Evolutionary conservation across 164 flowering plant species (phyloP).

Genomic region (Sextonia rubra): DNA sequence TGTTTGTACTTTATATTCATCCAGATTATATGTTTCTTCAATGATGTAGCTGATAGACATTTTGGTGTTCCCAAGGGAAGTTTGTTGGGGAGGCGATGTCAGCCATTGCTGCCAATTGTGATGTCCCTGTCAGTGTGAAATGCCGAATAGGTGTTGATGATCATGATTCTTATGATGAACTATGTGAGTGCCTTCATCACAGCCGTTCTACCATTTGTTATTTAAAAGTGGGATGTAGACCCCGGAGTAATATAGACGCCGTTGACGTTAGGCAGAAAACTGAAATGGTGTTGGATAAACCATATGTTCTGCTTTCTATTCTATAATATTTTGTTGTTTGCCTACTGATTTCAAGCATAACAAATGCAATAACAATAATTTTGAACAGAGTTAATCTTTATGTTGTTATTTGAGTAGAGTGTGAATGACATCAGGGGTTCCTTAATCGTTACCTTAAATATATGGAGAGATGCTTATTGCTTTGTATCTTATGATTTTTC

Average conservation of each 20-base stretch:
- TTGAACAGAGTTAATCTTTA: too few species aligned
- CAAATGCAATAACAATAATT: background rate
- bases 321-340: background rate
- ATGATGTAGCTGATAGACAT: slow-evolving; percentile 29
- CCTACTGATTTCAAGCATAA: background rate
- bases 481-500: too few species aligned
- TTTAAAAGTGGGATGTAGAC: background rate
- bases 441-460: too few species aligned
- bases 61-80: slow-evolving; percentile 57
- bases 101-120: slow-evolving; percentile 76
- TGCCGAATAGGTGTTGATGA: slow-evolving; percentile 96
- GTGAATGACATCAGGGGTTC: too few species aligned
- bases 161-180: slow-evolving; percentile 90
- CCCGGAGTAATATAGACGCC: background rate
- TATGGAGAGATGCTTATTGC: too few species aligned
- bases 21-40: slow-evolving; percentile 8
- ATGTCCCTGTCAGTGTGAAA: slow-evolving; percentile 91
- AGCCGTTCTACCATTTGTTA: background rate
- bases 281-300: background rate
- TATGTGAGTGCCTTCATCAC: slow-evolving; percentile 52
- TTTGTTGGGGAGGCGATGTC: slow-evolving; percentile 97
- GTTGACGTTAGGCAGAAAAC: background rate
- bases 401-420: too few species aligned
- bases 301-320: background rate
- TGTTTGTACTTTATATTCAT: background rate